phyloP scores from a whole-genome alignment of 352 stramenopile genomes.

The Phytophthora aleatoria region DNA sequence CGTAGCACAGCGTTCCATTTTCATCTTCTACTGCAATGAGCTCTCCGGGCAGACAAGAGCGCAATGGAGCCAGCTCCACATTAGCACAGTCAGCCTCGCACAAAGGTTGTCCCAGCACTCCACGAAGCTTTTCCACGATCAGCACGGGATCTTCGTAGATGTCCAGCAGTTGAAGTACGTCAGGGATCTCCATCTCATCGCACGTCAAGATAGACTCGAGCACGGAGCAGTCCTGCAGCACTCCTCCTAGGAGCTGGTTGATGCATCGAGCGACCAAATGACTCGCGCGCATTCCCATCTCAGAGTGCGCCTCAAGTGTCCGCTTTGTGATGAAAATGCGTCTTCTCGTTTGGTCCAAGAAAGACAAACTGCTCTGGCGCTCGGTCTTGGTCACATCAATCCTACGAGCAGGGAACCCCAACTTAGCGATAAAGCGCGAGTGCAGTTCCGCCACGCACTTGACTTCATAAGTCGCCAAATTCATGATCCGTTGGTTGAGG shows the following conservation, averaged over 20 bases:
- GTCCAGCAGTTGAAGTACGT: constrained; percentile 59
- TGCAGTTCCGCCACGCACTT: constrained; percentile 52
- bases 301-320: constrained; percentile 35
- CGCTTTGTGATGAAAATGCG: constrained; percentile 62
- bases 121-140: constrained; percentile 74
- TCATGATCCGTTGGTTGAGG: constrained; percentile 63
- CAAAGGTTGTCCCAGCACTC: constrained; percentile 56
- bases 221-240: constrained; percentile 65
- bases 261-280: constrained; percentile 71
- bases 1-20: constrained; percentile 55
- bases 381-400: constrained; percentile 72
- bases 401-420: constrained; percentile 48
- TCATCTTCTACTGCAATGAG: constrained; percentile 64
- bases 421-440: constrained; percentile 68
- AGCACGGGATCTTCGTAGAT: constrained; percentile 66
- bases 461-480: constrained; percentile 51
- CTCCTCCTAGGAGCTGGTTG: constrained; percentile 67
- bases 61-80: constrained; percentile 67
- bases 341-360: constrained; percentile 45
- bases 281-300: constrained; percentile 45
- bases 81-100: constrained; percentile 46
- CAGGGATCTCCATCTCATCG: constrained; percentile 51
- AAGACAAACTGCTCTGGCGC: constrained; percentile 58
- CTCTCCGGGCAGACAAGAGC: constrained; percentile 72
- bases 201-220: constrained; percentile 72